Base-by-base conservation (phyloP, 2,329 filamentous ascomycete genomes). In the Alternaria arborescens region DNA sequence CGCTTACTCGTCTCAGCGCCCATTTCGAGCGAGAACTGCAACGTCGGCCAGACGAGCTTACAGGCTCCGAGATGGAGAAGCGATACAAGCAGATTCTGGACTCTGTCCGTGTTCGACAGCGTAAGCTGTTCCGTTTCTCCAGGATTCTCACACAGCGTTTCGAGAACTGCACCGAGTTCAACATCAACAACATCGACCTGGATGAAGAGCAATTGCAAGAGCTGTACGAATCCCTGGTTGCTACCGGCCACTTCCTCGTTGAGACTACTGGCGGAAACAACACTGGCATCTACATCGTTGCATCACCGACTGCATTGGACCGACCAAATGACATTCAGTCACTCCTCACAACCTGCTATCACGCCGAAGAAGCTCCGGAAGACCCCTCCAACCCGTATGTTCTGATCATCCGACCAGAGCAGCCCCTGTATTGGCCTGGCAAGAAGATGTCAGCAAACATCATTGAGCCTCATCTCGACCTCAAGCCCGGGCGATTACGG, bases 111-210 rank as follows among this genome's bases (percentile, higher is more conserved):
- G 94, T 98, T 58, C 89, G 95, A 22, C 95, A 99, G 79, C 88
- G 95, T 78, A 98, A 98, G 87, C 85, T 99, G 65, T 97, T 98
- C 76, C 92, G 95, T 61, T 98, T 98, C 79, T 95, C 92, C 18
- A 88, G 93, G 67, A 92, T 97, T 76, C 80, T 99, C 55, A 94
- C 91, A 70, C 92, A 97, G 74, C 89, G 94, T 60, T 99, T 99
- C 73, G 95, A 99, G 78, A 98, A 99, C 74, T 92, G 92, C 5
- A 97, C 93, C 10, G 95, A 99, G 78, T 97, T 95, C 79, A 97
- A 92, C 77, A 91, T 98, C 73, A 89, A 91, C 36, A 89, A 91
- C 40, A 87, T 93, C 59, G 82, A 86, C 3, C 86, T 93, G 55
- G 82, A 86, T 5, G 84, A 86, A 8, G 88, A 91, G 32, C 86